These are phyloP conservation scores for Penicillium pancosmium DNA, from an alignment of 495 filamentous ascomycete species.

Conservation along the genomic window DNA sequence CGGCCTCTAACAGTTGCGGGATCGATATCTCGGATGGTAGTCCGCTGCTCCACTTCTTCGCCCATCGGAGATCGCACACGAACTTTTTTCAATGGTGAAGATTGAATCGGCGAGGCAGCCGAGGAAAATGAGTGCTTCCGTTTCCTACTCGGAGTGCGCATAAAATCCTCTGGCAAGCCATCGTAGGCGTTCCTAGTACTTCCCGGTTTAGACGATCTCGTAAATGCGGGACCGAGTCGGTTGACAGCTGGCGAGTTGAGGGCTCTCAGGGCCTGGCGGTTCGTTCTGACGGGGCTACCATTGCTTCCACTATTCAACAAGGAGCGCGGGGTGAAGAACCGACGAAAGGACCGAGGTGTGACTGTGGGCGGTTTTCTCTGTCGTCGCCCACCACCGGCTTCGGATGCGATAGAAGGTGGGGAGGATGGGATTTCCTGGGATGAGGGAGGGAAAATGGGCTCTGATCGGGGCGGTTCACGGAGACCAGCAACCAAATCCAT, in stretches of 20 bases:
- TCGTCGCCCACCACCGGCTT: constrained; percentile 44
- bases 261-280: constrained; percentile 67
- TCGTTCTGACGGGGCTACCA: constrained; percentile 51
- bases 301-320: constrained; percentile 44
- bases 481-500: constrained; percentile 42
- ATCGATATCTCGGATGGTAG: constrained; percentile 36
- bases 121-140: constrained; percentile 49
- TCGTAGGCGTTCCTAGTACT: constrained; percentile 30
- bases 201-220: constrained; percentile 41
- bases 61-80: constrained; percentile 35
- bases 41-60: constrained; percentile 38
- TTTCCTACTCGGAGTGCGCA: constrained; percentile 46
- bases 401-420: constrained; percentile 50
- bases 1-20: constrained; percentile 17
- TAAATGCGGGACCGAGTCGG: constrained; percentile 52
- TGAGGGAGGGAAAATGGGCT: constrained; percentile 42
- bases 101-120: constrained; percentile 54
- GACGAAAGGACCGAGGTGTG: constrained; percentile 73
- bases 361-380: constrained; percentile 57
- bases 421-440: constrained; percentile 47
- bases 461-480: constrained; percentile 44
- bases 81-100: constrained; percentile 55
- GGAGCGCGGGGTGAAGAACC: constrained; percentile 80
- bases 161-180: constrained; percentile 33
- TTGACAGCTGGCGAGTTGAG: constrained; percentile 68